Conservation (phyloP, 2,329 filamentous ascomycete species). For the Fusarium stilboides region DNA sequence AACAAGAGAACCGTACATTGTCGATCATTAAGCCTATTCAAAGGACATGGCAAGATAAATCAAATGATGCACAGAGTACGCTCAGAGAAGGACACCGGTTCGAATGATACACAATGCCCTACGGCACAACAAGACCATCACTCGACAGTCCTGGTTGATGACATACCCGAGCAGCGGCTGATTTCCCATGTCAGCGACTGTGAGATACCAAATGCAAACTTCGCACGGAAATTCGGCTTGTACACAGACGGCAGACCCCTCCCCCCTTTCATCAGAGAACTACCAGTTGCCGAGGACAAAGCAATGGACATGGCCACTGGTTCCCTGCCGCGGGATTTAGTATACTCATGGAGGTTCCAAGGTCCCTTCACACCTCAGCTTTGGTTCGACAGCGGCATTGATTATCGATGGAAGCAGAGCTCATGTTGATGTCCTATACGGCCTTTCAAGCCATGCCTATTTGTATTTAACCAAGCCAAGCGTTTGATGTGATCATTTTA, state of each 20-base stretch:
- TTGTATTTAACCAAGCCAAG: background rate
- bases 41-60: constrained; percentile 11
- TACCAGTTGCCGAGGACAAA: constrained; percentile 61
- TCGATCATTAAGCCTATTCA: constrained; percentile 11
- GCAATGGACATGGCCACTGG: constrained; percentile 55
- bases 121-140: constrained; percentile 1
- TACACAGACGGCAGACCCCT: constrained; percentile 53
- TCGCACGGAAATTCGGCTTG: constrained; percentile 60
- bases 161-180: constrained; percentile 26
- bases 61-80: constrained; percentile 28
- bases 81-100: constrained; percentile 9
- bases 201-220: constrained; percentile 61
- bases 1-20: background rate
- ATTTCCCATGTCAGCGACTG: constrained; percentile 50
- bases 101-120: background rate
- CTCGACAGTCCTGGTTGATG: constrained; percentile 12
- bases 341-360: constrained; percentile 55
- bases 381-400: constrained; percentile 62
- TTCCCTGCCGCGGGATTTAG: constrained; percentile 47
- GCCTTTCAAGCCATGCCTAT: background rate
- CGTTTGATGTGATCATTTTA: background rate
- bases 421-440: constrained; percentile 12
- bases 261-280: constrained; percentile 55
- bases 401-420: constrained; percentile 56
- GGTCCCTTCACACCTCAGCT: constrained; percentile 63